Conservation (phyloP, 352 stramenopile species). For the Phytopythium cucurbitacearum region DNA sequence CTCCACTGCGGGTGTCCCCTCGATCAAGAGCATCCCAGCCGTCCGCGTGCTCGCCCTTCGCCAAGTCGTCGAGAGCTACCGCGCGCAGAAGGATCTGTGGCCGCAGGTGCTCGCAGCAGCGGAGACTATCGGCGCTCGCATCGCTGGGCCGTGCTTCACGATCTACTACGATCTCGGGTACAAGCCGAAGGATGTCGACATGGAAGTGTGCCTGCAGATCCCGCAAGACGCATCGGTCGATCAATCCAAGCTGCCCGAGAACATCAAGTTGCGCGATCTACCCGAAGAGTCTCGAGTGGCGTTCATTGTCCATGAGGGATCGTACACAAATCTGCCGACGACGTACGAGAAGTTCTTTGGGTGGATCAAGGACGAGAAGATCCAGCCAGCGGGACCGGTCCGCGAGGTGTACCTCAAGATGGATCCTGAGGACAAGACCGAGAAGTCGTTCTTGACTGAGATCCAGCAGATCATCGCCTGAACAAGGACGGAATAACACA, state of each 20-base stretch:
- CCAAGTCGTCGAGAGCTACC: constrained; percentile 26
- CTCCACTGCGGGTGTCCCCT: constrained; percentile 24
- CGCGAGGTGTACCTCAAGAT: constrained; percentile 43
- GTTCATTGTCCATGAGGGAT: constrained; percentile 27
- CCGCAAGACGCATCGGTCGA: constrained; percentile 11
- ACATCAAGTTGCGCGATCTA: constrained; percentile 20
- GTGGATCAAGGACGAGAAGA: constrained; percentile 28
- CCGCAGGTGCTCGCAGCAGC: constrained; percentile 17
- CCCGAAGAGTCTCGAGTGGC: constrained; percentile 19
- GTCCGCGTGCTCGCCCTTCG: constrained; percentile 24
- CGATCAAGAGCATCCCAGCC: constrained; percentile 20
- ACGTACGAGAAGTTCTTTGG: constrained; percentile 31
- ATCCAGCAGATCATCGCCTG: constrained; percentile 26
- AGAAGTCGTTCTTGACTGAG: constrained; percentile 19
- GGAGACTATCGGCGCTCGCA: constrained; percentile 12
- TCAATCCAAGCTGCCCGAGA: constrained; percentile 4
- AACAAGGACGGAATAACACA: background rate
- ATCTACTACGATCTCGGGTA: constrained; percentile 34
- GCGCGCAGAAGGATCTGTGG: constrained; percentile 29
- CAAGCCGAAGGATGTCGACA: constrained; percentile 41
- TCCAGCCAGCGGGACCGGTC: constrained; percentile 19
- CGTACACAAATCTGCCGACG: constrained; percentile 15
- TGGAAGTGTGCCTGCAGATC: constrained; percentile 48
- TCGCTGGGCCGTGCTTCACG: constrained; percentile 24
- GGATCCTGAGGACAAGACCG: constrained; percentile 15